phyloP scores from a whole-genome alignment of 306 rosid genomes.

The peach (Prunus persica) region DNA sequence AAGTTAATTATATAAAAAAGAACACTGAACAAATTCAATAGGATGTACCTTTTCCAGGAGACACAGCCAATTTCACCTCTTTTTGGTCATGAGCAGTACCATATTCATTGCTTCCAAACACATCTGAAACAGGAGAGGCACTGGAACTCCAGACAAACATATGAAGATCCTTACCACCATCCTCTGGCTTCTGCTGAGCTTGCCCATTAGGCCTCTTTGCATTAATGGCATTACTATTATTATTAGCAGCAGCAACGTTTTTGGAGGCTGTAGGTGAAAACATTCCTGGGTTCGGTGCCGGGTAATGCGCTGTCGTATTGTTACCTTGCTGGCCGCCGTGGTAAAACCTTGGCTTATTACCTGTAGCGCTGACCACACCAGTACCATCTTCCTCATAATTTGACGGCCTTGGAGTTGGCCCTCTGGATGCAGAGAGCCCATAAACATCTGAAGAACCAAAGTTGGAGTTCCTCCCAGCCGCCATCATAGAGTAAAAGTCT shows the following conservation, averaged over 20 bases:
- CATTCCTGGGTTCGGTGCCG: slow-evolving; percentile 81
- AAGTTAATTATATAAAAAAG: not conserved
- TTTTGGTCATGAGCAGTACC: slow-evolving; percentile 55
- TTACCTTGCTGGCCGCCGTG: slow-evolving; percentile 26
- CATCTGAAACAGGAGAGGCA: slow-evolving; percentile 78
- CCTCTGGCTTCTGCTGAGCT: slow-evolving; percentile 43
- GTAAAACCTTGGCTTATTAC: slow-evolving; percentile 42
- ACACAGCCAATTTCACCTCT: slow-evolving; percentile 55
- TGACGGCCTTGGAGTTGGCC: slow-evolving; percentile 71
- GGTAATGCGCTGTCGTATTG: slow-evolving; percentile 47
- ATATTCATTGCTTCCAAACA: slow-evolving; percentile 65
- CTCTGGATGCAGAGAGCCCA: slow-evolving; percentile 70
- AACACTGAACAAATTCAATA: not conserved
- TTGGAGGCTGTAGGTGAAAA: slow-evolving; percentile 58
- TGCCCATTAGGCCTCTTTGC: slow-evolving; percentile 58
- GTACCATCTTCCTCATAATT: slow-evolving; percentile 65
- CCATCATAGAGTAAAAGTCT: slow-evolving; percentile 82
- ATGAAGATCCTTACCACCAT: slow-evolving; percentile 63
- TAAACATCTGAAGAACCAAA: slow-evolving; percentile 63
- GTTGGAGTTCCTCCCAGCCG: slow-evolving; percentile 62
- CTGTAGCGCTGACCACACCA: slow-evolving; percentile 3
- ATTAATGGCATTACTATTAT: slow-evolving; percentile 31
- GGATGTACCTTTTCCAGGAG: slow-evolving; percentile 65
- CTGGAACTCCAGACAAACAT: slow-evolving; percentile 95
- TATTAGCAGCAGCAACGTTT: slow-evolving; percentile 29